These are phyloP conservation scores for Saprolegnia diclina DNA, from an alignment of 352 stramenopile species.

Conservation along the genomic window DNA sequence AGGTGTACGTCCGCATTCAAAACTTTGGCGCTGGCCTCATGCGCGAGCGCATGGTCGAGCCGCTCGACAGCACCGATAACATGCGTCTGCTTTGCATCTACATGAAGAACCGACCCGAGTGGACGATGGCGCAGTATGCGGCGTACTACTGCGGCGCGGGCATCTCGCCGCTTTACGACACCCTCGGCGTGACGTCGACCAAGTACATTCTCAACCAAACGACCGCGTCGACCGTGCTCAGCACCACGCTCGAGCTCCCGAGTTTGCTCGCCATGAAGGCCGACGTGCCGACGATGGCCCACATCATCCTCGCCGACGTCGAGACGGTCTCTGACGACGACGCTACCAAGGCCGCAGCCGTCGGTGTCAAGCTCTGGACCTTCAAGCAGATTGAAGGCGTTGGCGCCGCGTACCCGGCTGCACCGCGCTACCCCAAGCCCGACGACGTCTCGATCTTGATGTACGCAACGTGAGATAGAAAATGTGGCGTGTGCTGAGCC, in stretches of 20 bases:
- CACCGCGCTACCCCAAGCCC: not conserved
- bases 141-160: slow-evolving; percentile 51
- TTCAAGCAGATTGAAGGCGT: slow-evolving; percentile 13
- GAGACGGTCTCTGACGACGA: not conserved
- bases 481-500: not conserved
- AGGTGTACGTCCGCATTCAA: slow-evolving; percentile 28
- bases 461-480: not conserved
- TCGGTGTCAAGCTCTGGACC: slow-evolving; percentile 2
- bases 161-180: slow-evolving; percentile 74
- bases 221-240: slow-evolving; percentile 52
- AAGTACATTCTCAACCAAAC: slow-evolving; percentile 72
- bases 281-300: slow-evolving; percentile 43
- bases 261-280: slow-evolving; percentile 47
- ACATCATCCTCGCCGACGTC: slow-evolving; percentile 26
- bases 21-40: slow-evolving; percentile 11
- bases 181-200: slow-evolving; percentile 54
- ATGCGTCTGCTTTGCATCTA: slow-evolving; percentile 76
- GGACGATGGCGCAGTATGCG: slow-evolving; percentile 47
- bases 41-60: slow-evolving; percentile 3
- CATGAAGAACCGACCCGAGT: slow-evolving; percentile 66
- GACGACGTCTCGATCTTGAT: slow-evolving; percentile 9
- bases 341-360: not conserved
- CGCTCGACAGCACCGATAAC: slow-evolving; percentile 29
- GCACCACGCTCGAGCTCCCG: slow-evolving; percentile 47
- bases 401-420: not conserved